A percentile compares a stretch with the other conserved stretches of the same genome.
Evolutionary conservation across 345 rosid species (phyloP).

Genomic region (Anastatica hierochuntica): DNA sequence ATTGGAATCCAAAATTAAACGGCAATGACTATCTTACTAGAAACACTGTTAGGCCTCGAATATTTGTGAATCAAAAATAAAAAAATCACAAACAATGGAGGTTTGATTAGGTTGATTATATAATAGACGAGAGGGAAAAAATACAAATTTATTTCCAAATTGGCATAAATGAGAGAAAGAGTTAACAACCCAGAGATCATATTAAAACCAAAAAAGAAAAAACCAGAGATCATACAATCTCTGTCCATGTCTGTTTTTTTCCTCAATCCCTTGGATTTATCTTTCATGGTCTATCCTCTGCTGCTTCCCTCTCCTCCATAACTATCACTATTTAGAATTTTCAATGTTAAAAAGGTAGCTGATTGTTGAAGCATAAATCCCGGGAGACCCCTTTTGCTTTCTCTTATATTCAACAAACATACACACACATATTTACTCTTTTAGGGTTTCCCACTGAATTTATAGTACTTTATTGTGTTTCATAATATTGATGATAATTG

Average conservation of each 20-base stretch:
- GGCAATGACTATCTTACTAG: too few relatives aligned
- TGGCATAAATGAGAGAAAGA: too few relatives aligned
- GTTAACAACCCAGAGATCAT: too few relatives aligned
- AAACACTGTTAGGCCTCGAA: too few relatives aligned
- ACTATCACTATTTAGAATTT: constrained; percentile 46
- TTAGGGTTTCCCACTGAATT: constrained; percentile 27
- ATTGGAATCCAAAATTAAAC: too few relatives aligned
- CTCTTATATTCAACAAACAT: not conserved
- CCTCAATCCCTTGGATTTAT: not conserved
- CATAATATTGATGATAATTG: constrained; percentile 28
- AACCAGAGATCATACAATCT: constrained; percentile 33
- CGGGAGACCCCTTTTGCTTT: constrained; percentile 63
- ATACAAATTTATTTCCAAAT: too few relatives aligned
- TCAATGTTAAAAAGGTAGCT: constrained; percentile 49
- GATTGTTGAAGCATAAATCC: constrained; percentile 67
- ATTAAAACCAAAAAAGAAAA: too few relatives aligned
- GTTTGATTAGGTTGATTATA: too few relatives aligned
- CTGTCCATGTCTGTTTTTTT: constrained; percentile 27
- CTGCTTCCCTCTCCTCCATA: constrained; percentile 23
- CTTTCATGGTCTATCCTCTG: not conserved
- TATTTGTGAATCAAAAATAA: too few relatives aligned
- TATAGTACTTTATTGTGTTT: constrained; percentile 25
- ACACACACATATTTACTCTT: constrained; percentile 14
- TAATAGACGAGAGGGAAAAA: too few relatives aligned
- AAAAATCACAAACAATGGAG: too few relatives aligned